Conservation (phyloP, 139 green algal genomes). For the Chlorokybus atmophyticus region DNA sequence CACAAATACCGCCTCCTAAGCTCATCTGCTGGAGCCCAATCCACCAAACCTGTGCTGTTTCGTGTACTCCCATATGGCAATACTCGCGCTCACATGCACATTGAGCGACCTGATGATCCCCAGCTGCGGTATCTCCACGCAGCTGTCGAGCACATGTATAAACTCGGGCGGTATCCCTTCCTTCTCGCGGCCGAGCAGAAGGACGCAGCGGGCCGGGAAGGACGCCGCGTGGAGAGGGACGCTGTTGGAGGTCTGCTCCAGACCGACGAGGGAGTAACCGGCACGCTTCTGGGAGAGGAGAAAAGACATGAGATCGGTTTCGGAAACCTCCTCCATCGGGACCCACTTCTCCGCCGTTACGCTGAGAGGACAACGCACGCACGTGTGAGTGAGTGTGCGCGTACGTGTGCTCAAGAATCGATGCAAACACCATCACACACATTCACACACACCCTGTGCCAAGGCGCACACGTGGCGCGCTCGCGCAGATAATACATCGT, state of each 20-base stretch:
- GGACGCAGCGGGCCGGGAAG: constrained; percentile 47
- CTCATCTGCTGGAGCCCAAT: no score
- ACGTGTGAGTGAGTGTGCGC: no score
- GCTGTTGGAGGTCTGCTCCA: constrained; percentile 78
- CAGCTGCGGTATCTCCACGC: constrained; percentile 85
- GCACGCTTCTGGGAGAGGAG: constrained; percentile 37
- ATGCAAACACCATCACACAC: neutral
- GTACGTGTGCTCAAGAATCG: neutral
- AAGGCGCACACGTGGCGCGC: neutral
- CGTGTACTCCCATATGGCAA: constrained; percentile 76
- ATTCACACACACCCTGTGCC: no score
- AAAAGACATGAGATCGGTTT: constrained; percentile 45
- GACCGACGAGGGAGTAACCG: constrained; percentile 59
- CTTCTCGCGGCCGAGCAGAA: constrained; percentile 75
- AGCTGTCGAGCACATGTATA: constrained; percentile 52
- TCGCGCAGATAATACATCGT: neutral
- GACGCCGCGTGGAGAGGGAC: constrained; percentile 22
- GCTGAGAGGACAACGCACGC: constrained; percentile 25
- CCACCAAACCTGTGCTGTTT: no score
- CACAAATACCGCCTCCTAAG: no score
- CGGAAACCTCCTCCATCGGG: constrained; percentile 53
- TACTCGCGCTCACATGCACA: constrained; percentile 76
- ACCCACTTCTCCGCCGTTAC: constrained; percentile 85
- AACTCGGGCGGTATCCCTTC: constrained; percentile 51
- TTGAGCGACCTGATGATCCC: constrained; percentile 79